Evolutionary conservation across 129 eudicot species (phyloP), one percentile per base, ranked within the genome.

Genomic region (Flaveria brownii): DNA sequence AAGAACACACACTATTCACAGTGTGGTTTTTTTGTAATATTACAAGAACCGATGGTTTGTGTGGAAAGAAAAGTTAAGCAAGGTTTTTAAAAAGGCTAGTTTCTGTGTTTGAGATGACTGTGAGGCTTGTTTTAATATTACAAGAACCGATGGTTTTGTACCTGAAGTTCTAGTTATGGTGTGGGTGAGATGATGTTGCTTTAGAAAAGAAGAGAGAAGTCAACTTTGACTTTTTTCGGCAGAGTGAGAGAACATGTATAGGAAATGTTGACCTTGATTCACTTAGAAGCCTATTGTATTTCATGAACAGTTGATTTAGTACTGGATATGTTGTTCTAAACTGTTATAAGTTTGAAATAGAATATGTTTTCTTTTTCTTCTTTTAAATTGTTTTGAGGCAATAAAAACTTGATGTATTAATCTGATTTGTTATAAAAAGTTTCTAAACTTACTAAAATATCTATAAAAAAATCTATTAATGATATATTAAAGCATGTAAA

Each of bases 181-280:
- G 65, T 55, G 45, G 57, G 79, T 63, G 50, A 52, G 67, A 51
- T 64, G 20, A 42, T 2, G 64, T 20, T 65, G 71, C 71, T 57
- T 55, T 72, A 56, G 45, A 54, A 54, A 60, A 10, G 22, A 50
- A 30, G 50, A 72, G 22, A 30, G 13, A 72, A 65, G 74, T 70
- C 71, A 50, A 50, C 42, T 68, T 68, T 63, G 74, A 74, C 61
- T 72, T 68, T 77, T 3, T 25, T 26, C 42, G 51, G 77, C 67
- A 16, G 28, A 28, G 67, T 67, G 81, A 56, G 76, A 75, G 63
- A 54, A 55, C 50, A 62, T 64, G 81, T 81, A 79, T 61, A 81
- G 77, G 81, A 70, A 16, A 41, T 49, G 75, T 5, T 41, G 50
- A 66, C 74, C 64, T 12, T 68, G 80, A 68, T 65, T 84, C 71